These are phyloP conservation scores for Seminavis robusta DNA, from an alignment of 108 stramenopile species.

Conservation along the genomic window DNA sequence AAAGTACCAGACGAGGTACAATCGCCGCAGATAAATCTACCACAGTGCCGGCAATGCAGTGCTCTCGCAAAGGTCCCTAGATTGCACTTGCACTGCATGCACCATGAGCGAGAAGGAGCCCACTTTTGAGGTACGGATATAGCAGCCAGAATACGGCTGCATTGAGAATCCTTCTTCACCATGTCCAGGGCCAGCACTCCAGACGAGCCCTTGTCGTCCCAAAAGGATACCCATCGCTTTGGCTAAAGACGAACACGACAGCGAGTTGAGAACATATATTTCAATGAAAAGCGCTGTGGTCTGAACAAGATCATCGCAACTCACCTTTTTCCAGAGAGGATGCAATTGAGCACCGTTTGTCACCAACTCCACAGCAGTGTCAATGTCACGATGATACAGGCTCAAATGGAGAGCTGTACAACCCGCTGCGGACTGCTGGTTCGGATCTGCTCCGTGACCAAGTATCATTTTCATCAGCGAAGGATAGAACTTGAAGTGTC, in stretches of 20 bases:
- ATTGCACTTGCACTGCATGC: conserved; percentile 78
- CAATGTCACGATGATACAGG: conserved; percentile 70
- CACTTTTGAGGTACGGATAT: conserved; percentile 46
- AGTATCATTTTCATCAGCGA: conserved; percentile 66
- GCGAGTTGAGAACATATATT: neutral
- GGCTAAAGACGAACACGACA: conserved; percentile 30
- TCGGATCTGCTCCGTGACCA: conserved; percentile 69
- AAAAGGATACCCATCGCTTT: conserved; percentile 67
- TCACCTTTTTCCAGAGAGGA: conserved; percentile 68
- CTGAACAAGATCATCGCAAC: neutral
- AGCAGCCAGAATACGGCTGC: conserved; percentile 63
- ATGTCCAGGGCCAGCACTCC: conserved; percentile 76
- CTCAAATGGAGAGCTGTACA: conserved; percentile 81
- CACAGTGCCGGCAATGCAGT: conserved; percentile 74
- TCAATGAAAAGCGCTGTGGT: neutral
- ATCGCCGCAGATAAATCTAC: conserved; percentile 60
- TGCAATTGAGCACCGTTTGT: conserved; percentile 69
- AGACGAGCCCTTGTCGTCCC: conserved; percentile 65
- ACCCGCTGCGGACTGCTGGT: conserved; percentile 67
- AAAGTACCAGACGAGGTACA: conserved; percentile 40
- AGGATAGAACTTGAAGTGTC: conserved; percentile 58
- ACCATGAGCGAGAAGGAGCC: conserved; percentile 60
- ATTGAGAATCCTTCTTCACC: conserved; percentile 51
- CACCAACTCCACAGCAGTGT: conserved; percentile 67
- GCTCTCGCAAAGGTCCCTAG: conserved; percentile 47